These are phyloP conservation scores for Inga oerstediana DNA, from an alignment of 306 rosid genomes.

Conservation along the genomic window DNA sequence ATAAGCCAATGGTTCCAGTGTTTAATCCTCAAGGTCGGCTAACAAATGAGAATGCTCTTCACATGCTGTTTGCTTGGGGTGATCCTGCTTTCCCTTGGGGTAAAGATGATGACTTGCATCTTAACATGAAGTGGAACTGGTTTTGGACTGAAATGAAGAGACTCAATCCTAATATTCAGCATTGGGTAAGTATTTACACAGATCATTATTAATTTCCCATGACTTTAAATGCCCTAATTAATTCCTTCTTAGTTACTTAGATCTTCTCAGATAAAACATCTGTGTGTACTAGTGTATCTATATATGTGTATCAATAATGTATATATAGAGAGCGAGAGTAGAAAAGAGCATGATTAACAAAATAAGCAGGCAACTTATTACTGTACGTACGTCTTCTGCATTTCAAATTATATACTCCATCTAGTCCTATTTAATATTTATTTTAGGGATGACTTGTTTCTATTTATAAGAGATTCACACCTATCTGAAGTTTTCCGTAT, in stretches of 20 bases:
- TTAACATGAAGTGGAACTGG: conserved; percentile 51
- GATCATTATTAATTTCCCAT: not conserved
- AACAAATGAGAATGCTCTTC: conserved; percentile 43
- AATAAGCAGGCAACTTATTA: too few relatives aligned
- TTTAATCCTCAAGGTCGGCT: conserved; percentile 43
- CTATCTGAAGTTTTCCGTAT: too few relatives aligned
- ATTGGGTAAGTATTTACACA: conserved; percentile 34
- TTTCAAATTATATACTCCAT: too few relatives aligned
- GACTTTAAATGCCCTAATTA: not conserved
- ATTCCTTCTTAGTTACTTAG: not conserved
- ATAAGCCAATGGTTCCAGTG: conserved; percentile 48
- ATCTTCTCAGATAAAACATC: too few relatives aligned
- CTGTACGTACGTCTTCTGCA: too few relatives aligned
- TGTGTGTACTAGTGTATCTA: too few relatives aligned
- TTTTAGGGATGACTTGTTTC: too few relatives aligned
- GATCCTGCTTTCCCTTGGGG: conserved; percentile 52
- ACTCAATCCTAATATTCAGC: conserved; percentile 30
- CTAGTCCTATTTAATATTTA: too few relatives aligned
- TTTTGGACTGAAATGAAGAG: conserved; percentile 49
- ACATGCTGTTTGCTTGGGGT: conserved; percentile 54
- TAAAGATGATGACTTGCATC: conserved; percentile 35
- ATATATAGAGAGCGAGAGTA: too few relatives aligned
- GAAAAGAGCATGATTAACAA: too few relatives aligned
- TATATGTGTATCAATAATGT: too few relatives aligned
- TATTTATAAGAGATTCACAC: too few relatives aligned